These are phyloP conservation scores for Arthrobotrys pseudoclavata DNA, from an alignment of 2,329 filamentous ascomycete species.

Conservation along the genomic window DNA sequence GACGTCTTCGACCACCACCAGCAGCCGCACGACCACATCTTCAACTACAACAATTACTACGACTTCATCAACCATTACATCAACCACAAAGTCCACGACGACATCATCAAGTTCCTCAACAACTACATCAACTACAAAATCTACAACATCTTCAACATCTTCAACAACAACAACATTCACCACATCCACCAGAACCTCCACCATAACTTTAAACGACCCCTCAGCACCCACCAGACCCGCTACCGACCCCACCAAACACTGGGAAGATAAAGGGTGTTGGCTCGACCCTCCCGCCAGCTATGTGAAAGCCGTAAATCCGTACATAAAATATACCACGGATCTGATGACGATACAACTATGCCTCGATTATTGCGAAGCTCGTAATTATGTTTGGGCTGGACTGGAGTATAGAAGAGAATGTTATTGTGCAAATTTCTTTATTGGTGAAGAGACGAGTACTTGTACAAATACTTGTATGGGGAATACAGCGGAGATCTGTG, in stretches of 20 bases:
- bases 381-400: constrained; percentile 25
- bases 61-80: constrained; percentile 56
- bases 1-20: constrained; percentile 25
- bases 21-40: constrained; percentile 32
- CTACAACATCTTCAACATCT: constrained; percentile 27
- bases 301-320: constrained; percentile 25
- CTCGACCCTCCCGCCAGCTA: constrained; percentile 15
- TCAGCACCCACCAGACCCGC: background rate
- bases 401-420: constrained; percentile 46
- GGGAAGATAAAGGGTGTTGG: constrained; percentile 39
- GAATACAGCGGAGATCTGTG: constrained; percentile 44
- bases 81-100: constrained; percentile 41
- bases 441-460: constrained; percentile 3
- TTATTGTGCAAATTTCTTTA: constrained; percentile 38
- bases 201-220: background rate
- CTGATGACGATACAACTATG: constrained; percentile 35
- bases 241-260: background rate
- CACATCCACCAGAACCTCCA: constrained; percentile 1
- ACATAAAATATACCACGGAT: constrained; percentile 38
- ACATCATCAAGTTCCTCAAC: constrained; percentile 26
- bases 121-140: constrained; percentile 30
- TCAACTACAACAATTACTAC: constrained; percentile 35
- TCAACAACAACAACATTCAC: constrained; percentile 14
- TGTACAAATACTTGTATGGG: constrained; percentile 38
- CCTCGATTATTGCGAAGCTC: constrained; percentile 26